Evolutionary conservation across 305 asterid genomes (phyloP).

Genomic region (Solanum hybrid): DNA sequence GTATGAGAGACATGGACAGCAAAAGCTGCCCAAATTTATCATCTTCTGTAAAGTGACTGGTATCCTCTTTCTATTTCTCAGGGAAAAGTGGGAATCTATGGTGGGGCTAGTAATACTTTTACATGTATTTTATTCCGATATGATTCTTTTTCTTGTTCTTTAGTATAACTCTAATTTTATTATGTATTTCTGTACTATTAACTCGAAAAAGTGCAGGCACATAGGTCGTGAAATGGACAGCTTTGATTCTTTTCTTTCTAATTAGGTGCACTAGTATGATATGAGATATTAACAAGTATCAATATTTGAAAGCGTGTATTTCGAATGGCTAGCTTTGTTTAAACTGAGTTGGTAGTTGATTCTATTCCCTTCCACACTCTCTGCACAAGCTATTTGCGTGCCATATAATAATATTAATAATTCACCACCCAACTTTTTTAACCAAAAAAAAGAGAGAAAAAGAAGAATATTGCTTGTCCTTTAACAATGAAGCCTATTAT

Average conservation of each 20-base stretch:
- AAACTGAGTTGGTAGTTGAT: not conserved
- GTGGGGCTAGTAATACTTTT: not conserved
- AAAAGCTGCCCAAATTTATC: not conserved
- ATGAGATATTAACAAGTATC: not conserved
- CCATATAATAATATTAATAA: not conserved
- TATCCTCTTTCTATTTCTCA: not conserved
- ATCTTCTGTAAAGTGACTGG: not conserved
- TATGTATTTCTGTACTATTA: not conserved
- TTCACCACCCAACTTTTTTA: not conserved
- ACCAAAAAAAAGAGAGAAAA: not conserved
- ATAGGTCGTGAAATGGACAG: not conserved
- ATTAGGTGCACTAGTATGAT: not conserved
- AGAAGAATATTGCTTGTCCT: not conserved
- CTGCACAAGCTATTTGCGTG: conserved; percentile 7
- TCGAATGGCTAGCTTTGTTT: not conserved
- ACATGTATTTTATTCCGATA: not conserved
- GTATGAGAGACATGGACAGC: not conserved
- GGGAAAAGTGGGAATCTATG: not conserved
- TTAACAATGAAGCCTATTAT: not conserved
- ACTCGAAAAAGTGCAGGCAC: not conserved
- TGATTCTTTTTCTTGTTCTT: not conserved
- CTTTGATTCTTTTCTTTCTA: not conserved
- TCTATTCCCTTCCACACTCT: not conserved
- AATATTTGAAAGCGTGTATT: not conserved
- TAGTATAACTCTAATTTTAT: not conserved